Conservation (phyloP, 169 alveolate genomes). For the Ichthyophthirius multifiliis region DNA sequence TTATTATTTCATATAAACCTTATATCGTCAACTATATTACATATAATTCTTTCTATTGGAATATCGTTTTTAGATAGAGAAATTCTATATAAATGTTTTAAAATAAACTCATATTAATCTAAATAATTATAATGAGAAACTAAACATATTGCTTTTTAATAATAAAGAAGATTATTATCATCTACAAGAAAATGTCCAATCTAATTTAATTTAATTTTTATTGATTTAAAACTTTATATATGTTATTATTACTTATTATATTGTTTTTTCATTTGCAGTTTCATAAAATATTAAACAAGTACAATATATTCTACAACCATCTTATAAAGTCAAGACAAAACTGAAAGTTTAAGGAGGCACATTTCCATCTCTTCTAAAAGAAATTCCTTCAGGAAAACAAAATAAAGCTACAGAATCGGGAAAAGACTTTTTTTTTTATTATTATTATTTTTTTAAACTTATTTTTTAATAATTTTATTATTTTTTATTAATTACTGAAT, state of each 20-base stretch:
- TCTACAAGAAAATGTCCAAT: not conserved
- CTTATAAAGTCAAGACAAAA: slow-evolving; percentile 22
- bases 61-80: slow-evolving; percentile 46
- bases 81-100: slow-evolving; percentile 46
- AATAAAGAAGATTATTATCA: not conserved
- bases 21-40: slow-evolving; percentile 63
- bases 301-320: slow-evolving; percentile 23
- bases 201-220: not conserved
- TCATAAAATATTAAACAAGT: slow-evolving; percentile 26
- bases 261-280: not conserved
- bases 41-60: slow-evolving; percentile 66
- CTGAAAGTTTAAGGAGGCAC: not conserved
- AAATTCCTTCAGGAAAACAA: slow-evolving; percentile 35
- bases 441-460: not conserved
- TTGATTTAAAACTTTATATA: not conserved
- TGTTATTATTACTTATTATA: not conserved
- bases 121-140: slow-evolving; percentile 54
- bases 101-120: slow-evolving; percentile 43
- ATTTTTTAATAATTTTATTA: not conserved
- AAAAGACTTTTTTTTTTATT: no score
- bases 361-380: not conserved
- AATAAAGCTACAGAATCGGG: slow-evolving; percentile 9
- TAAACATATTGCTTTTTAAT: slow-evolving; percentile 51
- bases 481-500: not conserved
- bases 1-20: slow-evolving; percentile 43